Percentiles rank a stretch among this genome's conserved stretches.
phyloP scores from a whole-genome alignment of 345 rosid species.

The Salix purpurea region DNA sequence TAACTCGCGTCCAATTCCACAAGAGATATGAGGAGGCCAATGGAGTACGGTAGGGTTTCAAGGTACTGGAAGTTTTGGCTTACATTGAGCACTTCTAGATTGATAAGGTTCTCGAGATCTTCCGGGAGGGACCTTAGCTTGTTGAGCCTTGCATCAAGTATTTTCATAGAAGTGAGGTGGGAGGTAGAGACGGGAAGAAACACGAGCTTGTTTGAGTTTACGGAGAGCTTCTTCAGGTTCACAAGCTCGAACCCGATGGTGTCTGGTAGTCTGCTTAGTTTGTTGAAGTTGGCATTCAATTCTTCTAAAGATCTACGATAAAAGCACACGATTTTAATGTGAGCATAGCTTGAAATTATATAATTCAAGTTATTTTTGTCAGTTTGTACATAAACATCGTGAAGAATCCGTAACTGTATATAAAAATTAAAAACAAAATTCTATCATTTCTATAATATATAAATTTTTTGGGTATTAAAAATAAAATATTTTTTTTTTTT shows the following conservation, averaged over 20 bases:
- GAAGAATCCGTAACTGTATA: too few species aligned
- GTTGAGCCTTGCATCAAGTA: conserved; percentile 71
- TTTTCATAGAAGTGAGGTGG: conserved; percentile 53
- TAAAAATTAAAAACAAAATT: too few species aligned
- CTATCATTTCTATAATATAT: too few species aligned
- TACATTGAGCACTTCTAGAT: conserved; percentile 62
- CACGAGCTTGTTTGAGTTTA: conserved; percentile 71
- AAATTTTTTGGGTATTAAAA: too few species aligned
- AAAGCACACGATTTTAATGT: background rate
- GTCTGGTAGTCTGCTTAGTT: conserved; percentile 63
- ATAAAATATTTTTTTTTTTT: too few species aligned
- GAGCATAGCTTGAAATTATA: background rate
- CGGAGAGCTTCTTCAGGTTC: conserved; percentile 59
- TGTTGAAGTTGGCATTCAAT: conserved; percentile 83
- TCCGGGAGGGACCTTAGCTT: conserved; percentile 67
- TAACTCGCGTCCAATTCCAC: conserved; percentile 75
- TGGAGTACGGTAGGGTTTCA: conserved; percentile 46
- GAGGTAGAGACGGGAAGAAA: conserved; percentile 65
- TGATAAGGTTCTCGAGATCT: conserved; percentile 70
- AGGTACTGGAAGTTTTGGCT: conserved; percentile 87
- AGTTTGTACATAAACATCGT: too few species aligned
- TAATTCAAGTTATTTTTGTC: too few species aligned
- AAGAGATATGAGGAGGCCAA: conserved; percentile 69
- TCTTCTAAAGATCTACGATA: conserved; percentile 65
- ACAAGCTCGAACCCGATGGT: conserved; percentile 63